These are phyloP conservation scores for Austroboletus niveus DNA, from an alignment of 1,284 basidiomycete genomes.

Conservation along the genomic window DNA sequence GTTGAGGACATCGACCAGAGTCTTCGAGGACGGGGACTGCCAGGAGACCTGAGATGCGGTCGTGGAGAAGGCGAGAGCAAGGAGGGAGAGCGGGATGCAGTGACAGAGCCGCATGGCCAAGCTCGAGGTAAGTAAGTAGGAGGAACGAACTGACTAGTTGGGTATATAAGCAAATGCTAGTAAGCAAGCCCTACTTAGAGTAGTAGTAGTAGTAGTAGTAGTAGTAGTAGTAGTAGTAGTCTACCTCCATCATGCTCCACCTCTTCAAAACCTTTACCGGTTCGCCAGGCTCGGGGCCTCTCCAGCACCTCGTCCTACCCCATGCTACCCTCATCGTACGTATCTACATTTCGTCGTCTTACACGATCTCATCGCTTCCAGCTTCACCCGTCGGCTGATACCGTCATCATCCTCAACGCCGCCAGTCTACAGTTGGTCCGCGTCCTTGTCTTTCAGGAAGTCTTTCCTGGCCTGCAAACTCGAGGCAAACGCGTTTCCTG, in stretches of 20 bases:
- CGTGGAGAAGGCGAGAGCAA: constrained; percentile 33
- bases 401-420: constrained; percentile 67
- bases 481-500: constrained; percentile 50
- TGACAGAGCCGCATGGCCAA: constrained; percentile 37
- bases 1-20: constrained; percentile 76
- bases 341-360: constrained; percentile 10
- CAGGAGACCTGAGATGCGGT: constrained; percentile 32
- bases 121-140: constrained; percentile 5
- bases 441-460: constrained; percentile 73
- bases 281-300: constrained; percentile 47
- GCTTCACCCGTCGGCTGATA: constrained; percentile 71
- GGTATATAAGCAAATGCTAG: too few species aligned
- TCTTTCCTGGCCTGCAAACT: constrained; percentile 59
- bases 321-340: constrained; percentile 57
- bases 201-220: too few species aligned
- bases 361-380: constrained; percentile 27
- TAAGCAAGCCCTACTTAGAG: too few species aligned
- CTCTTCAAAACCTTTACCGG: constrained; percentile 57
- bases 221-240: too few species aligned
- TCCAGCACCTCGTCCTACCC: constrained; percentile 57
- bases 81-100: constrained; percentile 38
- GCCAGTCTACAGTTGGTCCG: constrained; percentile 57
- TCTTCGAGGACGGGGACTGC: constrained; percentile 31
- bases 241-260: constrained; percentile 48
- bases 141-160: background rate